A percentile compares a stretch with the other conserved stretches of the same genome.
These are phyloP conservation scores for Neocallimastix lanati DNA, from an alignment of 192 early-diverging fungal genomes.

Conservation along the genomic window DNA sequence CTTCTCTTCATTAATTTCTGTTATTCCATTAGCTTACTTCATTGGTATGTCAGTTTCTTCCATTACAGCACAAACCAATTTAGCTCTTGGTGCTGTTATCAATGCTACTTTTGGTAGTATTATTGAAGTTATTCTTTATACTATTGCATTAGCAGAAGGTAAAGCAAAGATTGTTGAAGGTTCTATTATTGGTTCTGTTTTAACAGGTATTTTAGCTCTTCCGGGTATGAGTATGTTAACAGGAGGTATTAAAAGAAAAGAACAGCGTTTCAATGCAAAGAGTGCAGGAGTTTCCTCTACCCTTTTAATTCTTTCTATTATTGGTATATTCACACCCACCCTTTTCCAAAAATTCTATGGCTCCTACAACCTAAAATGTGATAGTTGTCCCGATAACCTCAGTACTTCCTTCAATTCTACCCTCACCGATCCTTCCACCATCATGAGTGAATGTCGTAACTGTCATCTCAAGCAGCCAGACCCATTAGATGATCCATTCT, in stretches of 20 bases:
- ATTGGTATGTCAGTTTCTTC: slow-evolving; percentile 94
- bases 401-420: slow-evolving; percentile 2
- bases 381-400: slow-evolving; percentile 14
- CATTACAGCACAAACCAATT: slow-evolving; percentile 77
- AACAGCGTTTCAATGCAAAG: slow-evolving; percentile 88
- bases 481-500: slow-evolving; percentile 63
- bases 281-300: slow-evolving; percentile 89
- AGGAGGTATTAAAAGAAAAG: slow-evolving; percentile 73
- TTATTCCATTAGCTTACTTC: slow-evolving; percentile 85
- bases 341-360: slow-evolving; percentile 87
- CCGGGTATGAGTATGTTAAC: slow-evolving; percentile 89
- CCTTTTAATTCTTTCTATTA: slow-evolving; percentile 81
- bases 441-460: slow-evolving; percentile 19
- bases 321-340: slow-evolving; percentile 84
- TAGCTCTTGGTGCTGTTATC: slow-evolving; percentile 85
- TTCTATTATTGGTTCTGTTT: slow-evolving; percentile 74
- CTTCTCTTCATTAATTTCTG: slow-evolving; percentile 46
- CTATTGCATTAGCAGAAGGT: slow-evolving; percentile 70
- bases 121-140: slow-evolving; percentile 87
- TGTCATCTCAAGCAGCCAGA: slow-evolving; percentile 45
- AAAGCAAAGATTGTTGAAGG: slow-evolving; percentile 79
- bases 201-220: slow-evolving; percentile 73
- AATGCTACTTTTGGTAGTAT: slow-evolving; percentile 89
- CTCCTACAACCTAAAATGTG: slow-evolving; percentile 29
- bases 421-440: neutral